phyloP scores from a whole-genome alignment of 257 asterid genomes.

The Salvia miltiorrhiza region DNA sequence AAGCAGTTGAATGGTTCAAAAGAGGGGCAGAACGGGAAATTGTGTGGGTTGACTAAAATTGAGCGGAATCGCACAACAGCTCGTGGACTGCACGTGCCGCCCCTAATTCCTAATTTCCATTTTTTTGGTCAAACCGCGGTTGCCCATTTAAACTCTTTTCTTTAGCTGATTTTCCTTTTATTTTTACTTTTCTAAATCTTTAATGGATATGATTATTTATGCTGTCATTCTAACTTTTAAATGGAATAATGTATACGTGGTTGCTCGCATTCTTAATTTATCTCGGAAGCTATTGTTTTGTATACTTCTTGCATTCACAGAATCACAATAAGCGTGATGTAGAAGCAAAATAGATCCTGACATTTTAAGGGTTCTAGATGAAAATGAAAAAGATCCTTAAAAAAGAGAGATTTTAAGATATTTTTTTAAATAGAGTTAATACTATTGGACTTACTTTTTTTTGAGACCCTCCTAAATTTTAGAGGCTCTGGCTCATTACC shows the following conservation, averaged over 20 bases:
- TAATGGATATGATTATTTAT: neutral
- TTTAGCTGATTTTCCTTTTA: neutral
- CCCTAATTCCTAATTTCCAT: neutral
- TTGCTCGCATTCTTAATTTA: neutral
- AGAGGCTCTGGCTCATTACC: too few relatives aligned
- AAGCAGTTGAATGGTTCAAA: neutral
- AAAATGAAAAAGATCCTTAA: too few relatives aligned
- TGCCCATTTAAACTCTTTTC: neutral
- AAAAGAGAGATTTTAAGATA: too few relatives aligned
- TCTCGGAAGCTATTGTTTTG: too few relatives aligned
- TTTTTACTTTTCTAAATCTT: neutral
- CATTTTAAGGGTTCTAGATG: too few relatives aligned
- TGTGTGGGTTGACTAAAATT: neutral
- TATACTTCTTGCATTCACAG: too few relatives aligned
- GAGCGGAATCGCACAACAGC: neutral
- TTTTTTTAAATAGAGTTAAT: too few relatives aligned
- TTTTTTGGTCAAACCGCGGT: neutral
- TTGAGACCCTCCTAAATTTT: too few relatives aligned
- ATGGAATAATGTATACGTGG: neutral
- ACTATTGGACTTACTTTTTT: too few relatives aligned
- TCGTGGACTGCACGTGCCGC: conserved; percentile 1
- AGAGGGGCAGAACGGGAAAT: neutral
- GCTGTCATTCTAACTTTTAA: neutral
- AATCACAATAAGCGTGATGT: too few relatives aligned
- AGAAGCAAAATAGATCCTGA: too few relatives aligned